Percentiles rank a stretch among this genome's conserved stretches.
phyloP scores from a whole-genome alignment of 495 filamentous ascomycete species.

The Penicillium arizonense region DNA sequence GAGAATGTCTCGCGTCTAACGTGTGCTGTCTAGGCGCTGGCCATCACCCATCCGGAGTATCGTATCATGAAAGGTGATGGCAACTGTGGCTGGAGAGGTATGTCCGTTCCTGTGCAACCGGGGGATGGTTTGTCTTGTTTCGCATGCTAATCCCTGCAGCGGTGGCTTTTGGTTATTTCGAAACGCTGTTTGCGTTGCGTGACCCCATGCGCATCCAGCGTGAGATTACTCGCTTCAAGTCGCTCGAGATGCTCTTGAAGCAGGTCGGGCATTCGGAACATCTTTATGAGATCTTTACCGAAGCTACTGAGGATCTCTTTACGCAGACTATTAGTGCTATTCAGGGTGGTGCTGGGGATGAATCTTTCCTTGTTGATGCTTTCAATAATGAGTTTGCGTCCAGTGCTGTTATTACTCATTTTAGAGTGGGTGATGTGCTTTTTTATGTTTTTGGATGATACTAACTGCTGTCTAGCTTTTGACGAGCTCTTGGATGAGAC shows the following conservation, averaged over 20 bases:
- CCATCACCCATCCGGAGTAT: constrained; percentile 81
- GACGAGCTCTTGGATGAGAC: constrained; percentile 84
- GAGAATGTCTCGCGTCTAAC: constrained; percentile 15
- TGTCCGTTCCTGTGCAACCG: constrained; percentile 18
- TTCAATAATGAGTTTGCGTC: constrained; percentile 74
- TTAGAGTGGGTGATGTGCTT: constrained; percentile 50
- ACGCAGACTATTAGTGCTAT: constrained; percentile 51
- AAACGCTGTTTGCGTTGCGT: constrained; percentile 67
- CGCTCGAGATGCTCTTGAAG: constrained; percentile 67
- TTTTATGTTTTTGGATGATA: background rate
- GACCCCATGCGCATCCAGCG: constrained; percentile 61
- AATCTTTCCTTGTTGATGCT: constrained; percentile 59
- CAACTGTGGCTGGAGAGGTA: constrained; percentile 98
- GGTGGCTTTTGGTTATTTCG: constrained; percentile 90
- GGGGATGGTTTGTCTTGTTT: background rate
- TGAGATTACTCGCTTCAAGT: constrained; percentile 69
- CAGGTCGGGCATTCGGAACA: constrained; percentile 63
- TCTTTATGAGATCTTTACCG: constrained; percentile 80
- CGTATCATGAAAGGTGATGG: constrained; percentile 89
- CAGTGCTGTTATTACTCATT: constrained; percentile 71
- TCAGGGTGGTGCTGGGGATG: constrained; percentile 55
- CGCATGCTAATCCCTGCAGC: constrained; percentile 52
- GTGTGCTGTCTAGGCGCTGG: constrained; percentile 59
- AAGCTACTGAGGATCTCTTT: constrained; percentile 69
- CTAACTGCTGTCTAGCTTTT: constrained; percentile 56